phyloP scores from a whole-genome alignment of 495 filamentous ascomycete genomes.

The Hyaloscypha bicolor region DNA sequence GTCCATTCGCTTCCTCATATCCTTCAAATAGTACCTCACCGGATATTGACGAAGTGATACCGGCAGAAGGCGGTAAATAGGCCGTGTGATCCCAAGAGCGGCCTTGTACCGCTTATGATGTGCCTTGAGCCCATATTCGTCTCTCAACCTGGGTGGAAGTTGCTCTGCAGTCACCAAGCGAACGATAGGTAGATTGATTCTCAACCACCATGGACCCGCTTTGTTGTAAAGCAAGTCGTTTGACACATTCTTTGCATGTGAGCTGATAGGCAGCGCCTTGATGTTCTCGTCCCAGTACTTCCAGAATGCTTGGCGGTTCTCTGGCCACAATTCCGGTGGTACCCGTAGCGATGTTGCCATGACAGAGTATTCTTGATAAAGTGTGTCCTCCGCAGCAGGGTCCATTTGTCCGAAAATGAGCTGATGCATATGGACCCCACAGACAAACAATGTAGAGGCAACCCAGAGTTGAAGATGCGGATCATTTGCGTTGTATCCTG shows the following conservation, averaged over 20 bases:
- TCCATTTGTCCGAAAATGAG: conserved; percentile 37
- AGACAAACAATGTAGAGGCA: conserved; percentile 44
- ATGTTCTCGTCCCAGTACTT: conserved; percentile 44
- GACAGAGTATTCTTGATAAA: conserved; percentile 44
- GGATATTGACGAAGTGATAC: neutral
- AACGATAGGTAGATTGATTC: conserved; percentile 10
- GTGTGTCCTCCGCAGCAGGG: conserved; percentile 30
- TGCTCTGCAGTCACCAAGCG: conserved; percentile 5
- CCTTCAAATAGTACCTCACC: conserved; percentile 10
- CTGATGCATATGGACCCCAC: conserved; percentile 41
- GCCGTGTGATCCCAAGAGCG: neutral
- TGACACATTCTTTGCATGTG: conserved; percentile 37
- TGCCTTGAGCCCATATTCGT: conserved; percentile 5
- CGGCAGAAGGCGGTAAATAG: neutral
- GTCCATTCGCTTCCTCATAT: conserved; percentile 6
- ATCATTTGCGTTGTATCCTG: conserved; percentile 33
- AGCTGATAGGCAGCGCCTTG: conserved; percentile 34
- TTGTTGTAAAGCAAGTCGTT: conserved; percentile 37
- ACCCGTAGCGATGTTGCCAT: conserved; percentile 43
- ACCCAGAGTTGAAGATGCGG: conserved; percentile 46
- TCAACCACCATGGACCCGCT: conserved; percentile 18
- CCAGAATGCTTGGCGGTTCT: conserved; percentile 41
- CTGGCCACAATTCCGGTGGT: conserved; percentile 40
- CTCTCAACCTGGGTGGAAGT: neutral
- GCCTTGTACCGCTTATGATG: neutral